Evolutionary conservation across 208 protist species (phyloP), one percentile per base, ranked within the genome.

Genomic region (Leishmania martiniquensis): DNA sequence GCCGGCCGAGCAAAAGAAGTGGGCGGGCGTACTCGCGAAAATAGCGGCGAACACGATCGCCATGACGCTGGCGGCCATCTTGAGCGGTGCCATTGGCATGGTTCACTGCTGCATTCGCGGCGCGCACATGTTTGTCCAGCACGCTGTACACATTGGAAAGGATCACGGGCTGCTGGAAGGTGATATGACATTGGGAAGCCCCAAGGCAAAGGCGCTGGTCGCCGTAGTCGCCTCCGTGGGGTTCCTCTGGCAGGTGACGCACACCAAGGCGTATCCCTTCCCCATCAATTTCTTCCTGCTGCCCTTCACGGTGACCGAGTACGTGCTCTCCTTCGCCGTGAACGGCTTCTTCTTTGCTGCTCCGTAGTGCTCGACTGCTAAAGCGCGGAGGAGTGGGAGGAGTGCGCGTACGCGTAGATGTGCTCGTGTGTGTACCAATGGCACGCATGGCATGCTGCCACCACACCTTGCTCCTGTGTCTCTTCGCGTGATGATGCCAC

Each of bases 261-360:
- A 91, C 75, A 72, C 85, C 57, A 76, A 79, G 34, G 72, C 85
- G 22, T 62, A 96, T 17, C 88, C 90, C 1, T 97, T 97, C 80
- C 93, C 94, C 10, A 73, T 97, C 49, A 94, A 91, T 73, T 2
- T 97, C 29, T 15, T 96, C 0, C 79, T 97, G 4, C 78, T 96
- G 7, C 94, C 94, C 44, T 34, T 94, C 4, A 91, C 85, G 4
- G 69, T 94, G 12, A 29, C 76, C 1, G 92, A 97, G 82, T 85
- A 78, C 22, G 13, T 89, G 5, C 67, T 97, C 25, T 82, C 73
- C 42, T 34, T 82, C 17, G 1, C 78, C 7, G 73, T 84, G 54
- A 83, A 75, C 67, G 80, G 77, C 20, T 77, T 87, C n/a, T 66
- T 89, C 22, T 87, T 78, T 59, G 74, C 78, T 10, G 37, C 75